Base-by-base conservation (phyloP, 345 rosid species). In the Bruguiera gymnorhiza region DNA sequence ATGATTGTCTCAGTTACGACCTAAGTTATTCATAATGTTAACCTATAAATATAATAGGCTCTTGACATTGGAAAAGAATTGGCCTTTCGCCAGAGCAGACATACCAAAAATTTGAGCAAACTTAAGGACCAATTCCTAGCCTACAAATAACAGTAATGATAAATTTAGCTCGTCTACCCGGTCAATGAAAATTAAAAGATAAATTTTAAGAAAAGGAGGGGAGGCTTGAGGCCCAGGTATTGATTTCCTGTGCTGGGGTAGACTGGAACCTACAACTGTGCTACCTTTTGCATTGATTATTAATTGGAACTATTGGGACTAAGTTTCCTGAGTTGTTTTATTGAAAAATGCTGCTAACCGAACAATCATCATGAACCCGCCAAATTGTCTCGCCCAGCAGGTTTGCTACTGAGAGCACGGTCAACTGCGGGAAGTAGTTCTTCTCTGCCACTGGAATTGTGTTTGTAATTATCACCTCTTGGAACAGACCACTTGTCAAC, bases 391-490 rank as follows among this genome's bases (percentile, higher is more conserved):
- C 95, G 21, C 93, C 98, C 29, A 91, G 84, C 57, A 94, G 92
- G 79, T 89, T 94, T 70, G 98, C 98, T 43, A 94, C 92, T 1
- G 97, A 94, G 69, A 94, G 87, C 43, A 94, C 84, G 1, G 97
- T 91, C 67, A 94, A 81, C 87, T 91, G 96, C 37, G 96, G 91
- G 48, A 94, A 94, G 67, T 94, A 88, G 79, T 94, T 89, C 69
- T 86, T 46, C 83, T 91, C 97, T 0, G 82, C 81, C 77, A 94
- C 80, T 8, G 97, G 97, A 76, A 94, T 86, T 69, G 97, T 91
- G 80, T 94, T 91, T 52, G 98, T 94, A 72, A 91, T 84, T 68
- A 94, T 94, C 74, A 91, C 98, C 75, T 94, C 97, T 79, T 94
- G 97, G 76, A 94, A 94, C 62, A 94, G 82, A 60, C 97, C 98